These are phyloP conservation scores for Strigomonas oncopelti DNA, from an alignment of 208 protist genomes.

Conservation along the genomic window DNA sequence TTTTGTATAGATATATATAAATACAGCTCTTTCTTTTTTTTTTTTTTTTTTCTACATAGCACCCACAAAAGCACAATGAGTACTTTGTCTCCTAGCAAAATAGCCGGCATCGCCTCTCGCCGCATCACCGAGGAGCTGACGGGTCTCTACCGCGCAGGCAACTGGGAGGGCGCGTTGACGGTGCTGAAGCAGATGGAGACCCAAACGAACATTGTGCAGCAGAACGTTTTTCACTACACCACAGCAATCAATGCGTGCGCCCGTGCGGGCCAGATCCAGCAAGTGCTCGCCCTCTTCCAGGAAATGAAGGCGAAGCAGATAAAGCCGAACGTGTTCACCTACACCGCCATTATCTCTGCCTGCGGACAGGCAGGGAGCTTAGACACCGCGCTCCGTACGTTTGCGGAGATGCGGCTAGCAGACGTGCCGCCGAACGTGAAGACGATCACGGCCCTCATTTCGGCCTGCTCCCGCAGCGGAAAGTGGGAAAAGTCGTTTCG, in stretches of 20 bases:
- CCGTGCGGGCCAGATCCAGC: conserved; percentile 62
- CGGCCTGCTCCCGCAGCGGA: conserved; percentile 48
- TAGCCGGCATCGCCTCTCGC: conserved; percentile 65
- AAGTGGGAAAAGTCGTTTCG: conserved; percentile 74
- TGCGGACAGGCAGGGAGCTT: conserved; percentile 49
- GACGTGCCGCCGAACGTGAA: conserved; percentile 77
- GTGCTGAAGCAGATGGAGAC: conserved; percentile 64
- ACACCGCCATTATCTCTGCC: conserved; percentile 76
- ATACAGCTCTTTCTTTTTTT: neutral
- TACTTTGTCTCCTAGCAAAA: conserved; percentile 51
- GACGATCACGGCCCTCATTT: conserved; percentile 73
- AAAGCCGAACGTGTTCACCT: conserved; percentile 87
- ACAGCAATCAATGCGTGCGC: conserved; percentile 79
- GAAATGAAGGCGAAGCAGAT: conserved; percentile 74
- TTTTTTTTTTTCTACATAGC: neutral
- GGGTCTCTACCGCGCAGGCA: conserved; percentile 51
- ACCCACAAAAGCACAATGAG: conserved; percentile 34
- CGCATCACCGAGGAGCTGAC: conserved; percentile 88
- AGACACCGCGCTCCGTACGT: conserved; percentile 63
- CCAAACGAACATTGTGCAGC: conserved; percentile 54
- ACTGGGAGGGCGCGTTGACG: conserved; percentile 77
- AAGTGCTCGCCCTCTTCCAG: conserved; percentile 54
- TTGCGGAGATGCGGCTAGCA: conserved; percentile 71
- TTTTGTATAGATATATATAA: no score
- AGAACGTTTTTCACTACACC: conserved; percentile 89